Conservation (phyloP, 352 stramenopile genomes). For the Pythium dissotocum region DNA sequence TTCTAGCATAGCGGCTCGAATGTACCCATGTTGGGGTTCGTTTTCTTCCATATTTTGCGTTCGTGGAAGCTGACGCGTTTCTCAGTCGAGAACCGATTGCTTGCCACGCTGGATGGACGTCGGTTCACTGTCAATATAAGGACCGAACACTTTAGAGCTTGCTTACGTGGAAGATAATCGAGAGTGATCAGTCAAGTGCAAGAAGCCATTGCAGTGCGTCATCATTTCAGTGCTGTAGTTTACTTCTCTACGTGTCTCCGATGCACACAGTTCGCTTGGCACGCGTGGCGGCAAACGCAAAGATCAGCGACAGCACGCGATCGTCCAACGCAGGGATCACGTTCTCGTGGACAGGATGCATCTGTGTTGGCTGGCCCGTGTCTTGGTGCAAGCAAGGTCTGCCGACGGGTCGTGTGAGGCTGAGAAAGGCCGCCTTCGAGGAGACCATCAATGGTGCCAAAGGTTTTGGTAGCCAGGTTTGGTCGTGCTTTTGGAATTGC, state of each 20-base stretch:
- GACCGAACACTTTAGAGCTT: neutral
- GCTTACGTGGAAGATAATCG: neutral
- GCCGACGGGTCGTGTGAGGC: neutral
- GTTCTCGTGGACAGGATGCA: neutral
- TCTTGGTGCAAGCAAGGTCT: neutral
- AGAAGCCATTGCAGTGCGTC: neutral
- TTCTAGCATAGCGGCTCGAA: neutral
- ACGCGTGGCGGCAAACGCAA: conserved; percentile 10
- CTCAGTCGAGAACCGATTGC: neutral
- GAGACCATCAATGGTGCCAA: neutral
- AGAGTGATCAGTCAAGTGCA: neutral
- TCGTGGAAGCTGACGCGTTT: neutral
- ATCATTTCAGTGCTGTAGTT: neutral
- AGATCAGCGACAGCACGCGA: conserved; percentile 1
- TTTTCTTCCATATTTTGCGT: conserved; percentile 7
- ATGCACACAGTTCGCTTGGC: neutral
- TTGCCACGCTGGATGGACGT: neutral
- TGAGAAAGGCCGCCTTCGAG: conserved; percentile 15
- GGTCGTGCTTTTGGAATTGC: conserved; percentile 5
- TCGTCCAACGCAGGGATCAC: neutral
- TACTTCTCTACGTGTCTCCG: neutral
- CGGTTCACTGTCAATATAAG: too few species aligned
- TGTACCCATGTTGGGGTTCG: neutral
- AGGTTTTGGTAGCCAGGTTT: conserved; percentile 1
- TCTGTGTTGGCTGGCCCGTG: neutral